Percentiles rank a stretch among this genome's conserved stretches.
Conservation (phyloP, 2,329 filamentous ascomycete genomes). For the Fusarium torulosum region DNA sequence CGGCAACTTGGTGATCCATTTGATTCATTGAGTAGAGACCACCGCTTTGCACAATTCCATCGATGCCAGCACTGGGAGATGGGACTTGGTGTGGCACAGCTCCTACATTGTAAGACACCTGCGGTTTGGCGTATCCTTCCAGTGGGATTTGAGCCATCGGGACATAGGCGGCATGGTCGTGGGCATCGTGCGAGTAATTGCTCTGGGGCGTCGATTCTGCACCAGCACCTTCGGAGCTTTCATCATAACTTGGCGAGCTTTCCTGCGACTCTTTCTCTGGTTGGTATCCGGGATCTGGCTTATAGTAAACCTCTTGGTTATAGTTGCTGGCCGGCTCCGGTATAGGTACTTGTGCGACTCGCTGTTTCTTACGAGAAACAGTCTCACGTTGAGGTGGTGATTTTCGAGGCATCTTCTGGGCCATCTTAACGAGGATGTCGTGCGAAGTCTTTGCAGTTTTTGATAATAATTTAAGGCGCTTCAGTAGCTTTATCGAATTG, state of each 20-base stretch:
- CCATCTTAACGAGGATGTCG: slow-evolving; percentile 51
- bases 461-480: slow-evolving; percentile 50
- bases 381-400: slow-evolving; percentile 24
- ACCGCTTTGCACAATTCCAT: slow-evolving; percentile 26
- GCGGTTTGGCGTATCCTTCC: slow-evolving; percentile 14
- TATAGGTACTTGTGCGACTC: neutral
- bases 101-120: neutral
- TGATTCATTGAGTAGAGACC: slow-evolving; percentile 24
- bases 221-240: slow-evolving; percentile 21
- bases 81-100: slow-evolving; percentile 7
- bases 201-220: slow-evolving; percentile 35
- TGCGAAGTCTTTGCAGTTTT: slow-evolving; percentile 54
- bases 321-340: neutral
- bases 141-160: neutral
- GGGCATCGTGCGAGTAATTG: slow-evolving; percentile 19
- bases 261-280: slow-evolving; percentile 23
- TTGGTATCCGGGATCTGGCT: slow-evolving; percentile 17
- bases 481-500: slow-evolving; percentile 51
- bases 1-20: slow-evolving; percentile 4
- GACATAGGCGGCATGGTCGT: slow-evolving; percentile 14
- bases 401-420: slow-evolving; percentile 48
- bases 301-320: neutral
- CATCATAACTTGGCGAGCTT: slow-evolving; percentile 34
- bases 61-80: slow-evolving; percentile 35
- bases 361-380: slow-evolving; percentile 30